Base-by-base conservation (phyloP, 2,329 filamentous ascomycete species). In the Venturia pyrina region DNA sequence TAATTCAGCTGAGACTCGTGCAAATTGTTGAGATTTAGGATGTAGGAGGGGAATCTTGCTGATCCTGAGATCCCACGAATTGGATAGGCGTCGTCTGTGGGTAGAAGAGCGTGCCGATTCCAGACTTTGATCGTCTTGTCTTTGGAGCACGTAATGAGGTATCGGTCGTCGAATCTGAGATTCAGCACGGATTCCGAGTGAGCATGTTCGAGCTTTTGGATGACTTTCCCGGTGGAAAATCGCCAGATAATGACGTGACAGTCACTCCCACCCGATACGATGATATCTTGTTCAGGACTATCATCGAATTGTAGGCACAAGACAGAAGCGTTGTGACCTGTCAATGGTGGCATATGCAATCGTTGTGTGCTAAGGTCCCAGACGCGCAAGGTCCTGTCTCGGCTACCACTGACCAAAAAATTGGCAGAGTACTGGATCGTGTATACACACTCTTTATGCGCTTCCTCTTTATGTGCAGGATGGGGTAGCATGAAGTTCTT, bases 51-150 rank as follows among this genome's bases (percentile, higher is more conserved):
- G 68, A 81, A 83, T 10, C 73, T 77, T 21, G 79, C 79, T 68
- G 72, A 82, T 64, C 68, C 75, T 66, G 70, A 72, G 46, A 63
- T 59, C 28, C 57, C 66, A n/a, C 75, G 75, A 65, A 76, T 66
- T 21, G 75, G 76, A 66, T 78, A 78, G 3, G 75, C 72, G 5
- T 75, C 72, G 57, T 77, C 75, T 11, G 76, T 77, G 1, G 75
- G 73, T 63, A 73, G 68, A 59, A 81, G 72, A 64, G 76, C 72
- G 21, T 80, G 83, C 5, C 95, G 87, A 74, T 93, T 98, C 85
- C 96, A 99, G 21, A 99, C 87, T 76, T 97, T 97, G 81, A 99
- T 96, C 0, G 89, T 89, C 76, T 93, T 96, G 76, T 99, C 95
- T 75, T 99, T 99, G 62, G 93, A 98, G 72, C 95, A 98, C 0